A percentile compares a stretch with the other conserved stretches of the same genome.
These are phyloP conservation scores for Carnegiea gigantea DNA, from an alignment of 179 eudicot genomes.

Conservation along the genomic window DNA sequence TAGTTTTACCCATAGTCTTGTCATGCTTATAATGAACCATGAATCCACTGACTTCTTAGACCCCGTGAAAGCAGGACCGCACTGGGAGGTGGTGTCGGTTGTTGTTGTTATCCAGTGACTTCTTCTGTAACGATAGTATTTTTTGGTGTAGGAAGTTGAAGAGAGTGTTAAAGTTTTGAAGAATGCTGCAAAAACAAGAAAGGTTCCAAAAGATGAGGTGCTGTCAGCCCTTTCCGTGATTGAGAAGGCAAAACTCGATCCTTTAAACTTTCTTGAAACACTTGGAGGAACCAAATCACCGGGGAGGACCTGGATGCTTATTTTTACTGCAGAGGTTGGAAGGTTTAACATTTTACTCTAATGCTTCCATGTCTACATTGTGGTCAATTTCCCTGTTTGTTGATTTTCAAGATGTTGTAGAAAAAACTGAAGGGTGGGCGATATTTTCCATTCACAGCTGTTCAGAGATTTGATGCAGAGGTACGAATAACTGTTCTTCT, in stretches of 20 bases:
- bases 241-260: constrained; percentile 82
- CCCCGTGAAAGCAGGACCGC: too few relatives aligned
- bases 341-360: background rate
- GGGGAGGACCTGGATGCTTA: constrained; percentile 97
- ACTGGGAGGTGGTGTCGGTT: too few relatives aligned
- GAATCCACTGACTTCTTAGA: background rate
- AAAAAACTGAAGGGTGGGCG: constrained; percentile 53
- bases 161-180: constrained; percentile 68
- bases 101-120: too few relatives aligned
- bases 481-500: constrained; percentile 43
- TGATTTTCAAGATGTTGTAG: constrained; percentile 32
- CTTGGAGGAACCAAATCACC: constrained; percentile 88
- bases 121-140: background rate
- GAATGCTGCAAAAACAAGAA: constrained; percentile 80
- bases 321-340: constrained; percentile 82
- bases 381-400: background rate
- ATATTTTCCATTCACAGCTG: constrained; percentile 88
- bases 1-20: background rate
- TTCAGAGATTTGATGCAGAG: constrained; percentile 95
- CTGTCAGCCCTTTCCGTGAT: constrained; percentile 60
- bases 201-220: constrained; percentile 52
- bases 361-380: background rate
- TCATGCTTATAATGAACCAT: background rate
- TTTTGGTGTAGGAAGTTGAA: constrained; percentile 57
- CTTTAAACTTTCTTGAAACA: constrained; percentile 66